Evolutionary conservation across 2,329 filamentous ascomycete genomes (phyloP).

Genomic region (Paecilomyces sp.): DNA sequence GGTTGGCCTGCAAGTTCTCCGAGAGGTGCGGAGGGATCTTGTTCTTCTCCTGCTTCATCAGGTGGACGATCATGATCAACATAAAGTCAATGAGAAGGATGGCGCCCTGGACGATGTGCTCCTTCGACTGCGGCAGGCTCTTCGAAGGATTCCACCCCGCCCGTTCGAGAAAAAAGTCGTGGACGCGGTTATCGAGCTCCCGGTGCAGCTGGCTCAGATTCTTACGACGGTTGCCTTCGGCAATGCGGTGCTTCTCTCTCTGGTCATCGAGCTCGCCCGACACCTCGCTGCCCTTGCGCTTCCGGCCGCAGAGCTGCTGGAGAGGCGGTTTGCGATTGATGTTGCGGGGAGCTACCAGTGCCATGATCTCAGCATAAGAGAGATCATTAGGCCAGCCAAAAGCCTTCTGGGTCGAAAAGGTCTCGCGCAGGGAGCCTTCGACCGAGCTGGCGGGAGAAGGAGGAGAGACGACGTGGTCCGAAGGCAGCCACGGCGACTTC

Average conservation of each 20-base stretch:
- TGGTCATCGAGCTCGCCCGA: constrained; percentile 28
- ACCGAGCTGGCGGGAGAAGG: constrained; percentile 32
- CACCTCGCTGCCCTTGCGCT: constrained; percentile 28
- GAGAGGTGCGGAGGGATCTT: constrained; percentile 26
- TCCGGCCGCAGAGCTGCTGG: constrained; percentile 32
- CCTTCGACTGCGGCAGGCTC: constrained; percentile 33
- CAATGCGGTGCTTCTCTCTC: constrained; percentile 33
- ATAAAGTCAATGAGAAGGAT: constrained; percentile 33
- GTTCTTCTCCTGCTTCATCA: constrained; percentile 26
- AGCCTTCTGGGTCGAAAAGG: constrained; percentile 21
- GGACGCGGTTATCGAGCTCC: constrained; percentile 29
- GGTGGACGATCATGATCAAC: constrained; percentile 26
- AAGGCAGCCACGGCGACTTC: constrained; percentile 23
- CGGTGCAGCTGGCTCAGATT: constrained; percentile 33
- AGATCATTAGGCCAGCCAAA: constrained; percentile 28
- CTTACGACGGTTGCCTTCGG: constrained; percentile 33
- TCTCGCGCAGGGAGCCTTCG: constrained; percentile 29
- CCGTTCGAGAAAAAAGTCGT: constrained; percentile 31
- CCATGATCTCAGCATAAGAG: constrained; percentile 24
- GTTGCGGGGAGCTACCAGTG: constrained; percentile 26
- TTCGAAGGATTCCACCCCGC: constrained; percentile 35
- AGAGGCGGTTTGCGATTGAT: constrained; percentile 32
- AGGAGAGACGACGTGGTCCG: constrained; percentile 24
- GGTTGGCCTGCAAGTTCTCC: constrained; percentile 30
- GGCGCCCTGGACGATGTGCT: constrained; percentile 32